Evolutionary conservation across 139 green algal genomes (phyloP).

Genomic region (Pseudopediastrum boryanum): DNA sequence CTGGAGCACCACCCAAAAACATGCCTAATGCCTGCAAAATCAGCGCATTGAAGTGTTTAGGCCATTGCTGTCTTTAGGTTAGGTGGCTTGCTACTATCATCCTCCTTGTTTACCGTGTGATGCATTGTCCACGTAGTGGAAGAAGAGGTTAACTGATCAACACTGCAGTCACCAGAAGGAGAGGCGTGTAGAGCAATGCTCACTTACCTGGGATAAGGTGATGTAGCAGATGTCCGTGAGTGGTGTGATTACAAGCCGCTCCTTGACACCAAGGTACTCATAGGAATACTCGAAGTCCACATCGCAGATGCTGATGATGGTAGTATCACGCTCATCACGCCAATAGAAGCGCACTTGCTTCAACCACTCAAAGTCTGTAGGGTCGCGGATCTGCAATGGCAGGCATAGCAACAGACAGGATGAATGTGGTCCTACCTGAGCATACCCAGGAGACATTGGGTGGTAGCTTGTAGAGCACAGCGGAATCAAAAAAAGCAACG

Average conservation of each 20-base stretch:
- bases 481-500: too few species aligned
- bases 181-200: not conserved
- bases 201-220: slow-evolving; percentile 80
- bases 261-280: slow-evolving; percentile 95
- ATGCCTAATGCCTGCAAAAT: slow-evolving; percentile 86
- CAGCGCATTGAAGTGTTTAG: not conserved
- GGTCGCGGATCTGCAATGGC: slow-evolving; percentile 60
- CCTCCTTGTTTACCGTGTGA: too few species aligned
- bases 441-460: too few species aligned
- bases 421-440: not conserved
- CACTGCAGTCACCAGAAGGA: too few species aligned
- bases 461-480: too few species aligned
- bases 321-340: slow-evolving; percentile 90
- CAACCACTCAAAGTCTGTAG: slow-evolving; percentile 97
- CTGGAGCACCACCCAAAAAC: slow-evolving; percentile 94
- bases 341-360: slow-evolving; percentile 96
- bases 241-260: slow-evolving; percentile 95
- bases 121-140: too few species aligned
- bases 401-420: too few species aligned
- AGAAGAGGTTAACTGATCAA: too few species aligned
- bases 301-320: slow-evolving; percentile 96
- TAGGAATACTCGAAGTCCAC: slow-evolving; percentile 97
- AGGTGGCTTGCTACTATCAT: not conserved
- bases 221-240: slow-evolving; percentile 98
- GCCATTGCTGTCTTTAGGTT: not conserved